These are phyloP conservation scores for Closterium sp. DNA, from an alignment of 139 green algal species.

Conservation along the genomic window DNA sequence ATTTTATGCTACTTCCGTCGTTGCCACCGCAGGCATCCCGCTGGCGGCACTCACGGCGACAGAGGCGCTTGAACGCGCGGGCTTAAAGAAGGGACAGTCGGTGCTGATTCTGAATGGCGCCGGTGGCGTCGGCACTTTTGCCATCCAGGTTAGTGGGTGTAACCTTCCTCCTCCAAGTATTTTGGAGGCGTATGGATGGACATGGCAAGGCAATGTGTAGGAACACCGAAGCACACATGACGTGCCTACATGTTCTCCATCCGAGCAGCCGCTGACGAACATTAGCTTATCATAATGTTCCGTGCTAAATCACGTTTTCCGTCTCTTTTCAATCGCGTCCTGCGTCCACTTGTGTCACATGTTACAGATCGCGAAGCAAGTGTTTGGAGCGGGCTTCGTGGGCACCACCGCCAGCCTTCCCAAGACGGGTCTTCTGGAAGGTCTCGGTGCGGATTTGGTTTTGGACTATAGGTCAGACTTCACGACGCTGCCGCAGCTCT, in stretches of 20 bases:
- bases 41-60: slow-evolving; percentile 11
- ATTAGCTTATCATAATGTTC: too few species aligned
- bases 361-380: slow-evolving; percentile 19
- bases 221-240: too few species aligned
- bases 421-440: slow-evolving; percentile 13
- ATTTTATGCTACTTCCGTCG: too few species aligned
- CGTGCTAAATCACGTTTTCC: too few species aligned
- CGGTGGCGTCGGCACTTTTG: slow-evolving; percentile 21
- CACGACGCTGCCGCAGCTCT: neutral
- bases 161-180: too few species aligned
- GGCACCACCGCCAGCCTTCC: neutral
- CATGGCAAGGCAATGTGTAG: too few species aligned
- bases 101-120: slow-evolving; percentile 27
- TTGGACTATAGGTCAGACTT: slow-evolving; percentile 23
- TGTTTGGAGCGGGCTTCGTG: slow-evolving; percentile 5
- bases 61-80: slow-evolving; percentile 20
- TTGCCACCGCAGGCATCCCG: slow-evolving; percentile 5
- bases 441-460: slow-evolving; percentile 17
- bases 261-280: too few species aligned
- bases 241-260: too few species aligned
- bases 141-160: slow-evolving; percentile 14
- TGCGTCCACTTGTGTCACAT: too few species aligned
- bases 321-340: too few species aligned
- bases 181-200: too few species aligned
- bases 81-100: slow-evolving; percentile 16